Evolutionary conservation across 73 alveolate species (phyloP), one percentile per base, ranked within the genome.

Genomic region (Paramecium sonneborni): DNA sequence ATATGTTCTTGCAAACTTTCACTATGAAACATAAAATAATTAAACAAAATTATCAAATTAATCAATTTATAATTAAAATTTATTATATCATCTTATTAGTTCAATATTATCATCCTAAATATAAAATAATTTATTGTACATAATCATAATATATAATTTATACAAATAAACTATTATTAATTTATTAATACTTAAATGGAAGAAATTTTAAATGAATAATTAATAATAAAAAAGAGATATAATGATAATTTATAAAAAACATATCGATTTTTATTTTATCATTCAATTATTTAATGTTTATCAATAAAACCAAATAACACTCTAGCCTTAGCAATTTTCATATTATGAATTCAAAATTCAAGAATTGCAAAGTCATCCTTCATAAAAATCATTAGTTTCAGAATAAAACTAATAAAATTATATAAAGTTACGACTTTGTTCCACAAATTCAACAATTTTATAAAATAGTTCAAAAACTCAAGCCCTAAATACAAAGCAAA

Each of bases 1-100:
- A 79, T 79, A 44, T 79, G 90, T 44, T 79, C 90, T 39, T 79
- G 55, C 43, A 79, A 15, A 43, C 24, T 46, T 44, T 79, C 90
- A 79, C 90, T 79, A 24, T 32, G 46, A 20, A 41, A 41, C 90
- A 79, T 79, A 35, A 52, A 52, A 18, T 52, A 52, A 52, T 52
- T 1, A 18, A 15, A 52, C 68, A 15, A 18, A 15, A 52, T 52
- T 52, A 52, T 18, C 20, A 52, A 52, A 52, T 52, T 52, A 52
- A 52, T 52, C 68, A 52, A 52, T 15, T 52, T 52, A 52, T 52
- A 11, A 52, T 20, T 52, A 20, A 52, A 52, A 52, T 52, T n/a
- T 12, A 15, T 20, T 3, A n/a, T 52, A 52, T 52, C 6, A 52
- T 46, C 15, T 2, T 15, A 52, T 52, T 21, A 18, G 15, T 18